Evolutionary conservation across 805 yeast species (phyloP).

Genomic region (Kodamaea restingae): DNA sequence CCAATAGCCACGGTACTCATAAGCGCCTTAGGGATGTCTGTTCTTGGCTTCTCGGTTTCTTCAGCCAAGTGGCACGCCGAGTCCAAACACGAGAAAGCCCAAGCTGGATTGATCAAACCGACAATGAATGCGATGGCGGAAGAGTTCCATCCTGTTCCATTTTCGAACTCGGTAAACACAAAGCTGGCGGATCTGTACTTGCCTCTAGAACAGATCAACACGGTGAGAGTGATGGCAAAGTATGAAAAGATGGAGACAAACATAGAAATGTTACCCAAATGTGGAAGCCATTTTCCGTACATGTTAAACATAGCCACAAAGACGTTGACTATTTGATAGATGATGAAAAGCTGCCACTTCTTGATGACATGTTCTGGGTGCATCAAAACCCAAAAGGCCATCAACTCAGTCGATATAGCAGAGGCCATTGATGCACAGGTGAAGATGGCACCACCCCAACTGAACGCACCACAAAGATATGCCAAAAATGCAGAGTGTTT

Average conservation of each 20-base stretch:
- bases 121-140: constrained; percentile 36
- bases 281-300: constrained; percentile 33
- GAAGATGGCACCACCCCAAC: constrained; percentile 42
- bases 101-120: constrained; percentile 36
- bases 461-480: constrained; percentile 37
- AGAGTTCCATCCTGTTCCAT: constrained; percentile 28
- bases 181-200: constrained; percentile 27
- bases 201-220: constrained; percentile 36
- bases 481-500: constrained; percentile 36
- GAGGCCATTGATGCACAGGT: constrained; percentile 39
- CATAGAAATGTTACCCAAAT: constrained; percentile 32
- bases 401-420: constrained; percentile 30
- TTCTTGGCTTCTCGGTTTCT: constrained; percentile 35
- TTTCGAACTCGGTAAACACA: constrained; percentile 22
- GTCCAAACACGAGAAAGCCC: constrained; percentile 40
- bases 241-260: constrained; percentile 34
- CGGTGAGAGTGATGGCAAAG: constrained; percentile 33
- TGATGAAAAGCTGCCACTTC: constrained; percentile 35
- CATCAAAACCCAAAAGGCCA: constrained; percentile 35
- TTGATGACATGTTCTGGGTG: constrained; percentile 32
- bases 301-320: constrained; percentile 32
- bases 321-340: constrained; percentile 33
- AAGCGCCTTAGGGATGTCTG: constrained; percentile 38
- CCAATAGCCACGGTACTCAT: constrained; percentile 40
- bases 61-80: constrained; percentile 41